Base-by-base conservation (phyloP, 768 basidiomycete species). In the Auricularia sp. region DNA sequence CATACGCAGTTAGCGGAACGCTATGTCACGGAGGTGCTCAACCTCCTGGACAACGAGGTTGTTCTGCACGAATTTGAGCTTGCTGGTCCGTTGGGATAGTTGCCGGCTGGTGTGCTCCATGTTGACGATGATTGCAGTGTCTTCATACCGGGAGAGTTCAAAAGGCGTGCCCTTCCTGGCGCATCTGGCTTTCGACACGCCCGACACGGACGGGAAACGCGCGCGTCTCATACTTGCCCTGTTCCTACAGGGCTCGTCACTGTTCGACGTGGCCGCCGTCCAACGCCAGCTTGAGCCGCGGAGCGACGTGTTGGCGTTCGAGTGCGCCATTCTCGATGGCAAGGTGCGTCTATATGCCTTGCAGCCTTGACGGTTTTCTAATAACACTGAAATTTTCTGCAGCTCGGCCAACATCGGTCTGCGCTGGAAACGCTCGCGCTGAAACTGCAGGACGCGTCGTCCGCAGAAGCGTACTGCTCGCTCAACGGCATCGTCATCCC, bases 391-490 rank as follows among this genome's bases (percentile, higher is more conserved):
- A n/a, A n/a, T n/a, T n/a, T n/a, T n/a, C n/a, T n/a, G n/a, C n/a
- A n/a, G n/a, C n/a, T n/a, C n/a, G n/a, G n/a, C n/a, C n/a, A n/a
- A 60, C 87, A 92, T 68, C 80, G 77, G 11, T 75, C 78, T 21
- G 90, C 88, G 0, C 80, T 98, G 1, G 73, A 81, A 6, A 78
- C 82, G 1, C 83, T 98, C 6, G 88, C 87, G 6, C 80, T 84
- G 65, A 81, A 83, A 43, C 75, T 97, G 10, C 81, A 81, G 61
- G 95, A 98, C 71, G 78, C 83, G 0, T 76, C 82, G 0, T 89
- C 91, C 2, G 91, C 93, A 0, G 92, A 96, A 71, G 82, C 86
- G 3, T 97, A 94, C 73, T 96, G 94, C 70, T 82, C 87, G 1
- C 83, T 88, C 36, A 87, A 86, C 18, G 92, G 94, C 3, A 83